Evolutionary conservation across 208 protist species (phyloP), one percentile per base, ranked within the genome.

Genomic region (Herpetomonas samuelpessoai): DNA sequence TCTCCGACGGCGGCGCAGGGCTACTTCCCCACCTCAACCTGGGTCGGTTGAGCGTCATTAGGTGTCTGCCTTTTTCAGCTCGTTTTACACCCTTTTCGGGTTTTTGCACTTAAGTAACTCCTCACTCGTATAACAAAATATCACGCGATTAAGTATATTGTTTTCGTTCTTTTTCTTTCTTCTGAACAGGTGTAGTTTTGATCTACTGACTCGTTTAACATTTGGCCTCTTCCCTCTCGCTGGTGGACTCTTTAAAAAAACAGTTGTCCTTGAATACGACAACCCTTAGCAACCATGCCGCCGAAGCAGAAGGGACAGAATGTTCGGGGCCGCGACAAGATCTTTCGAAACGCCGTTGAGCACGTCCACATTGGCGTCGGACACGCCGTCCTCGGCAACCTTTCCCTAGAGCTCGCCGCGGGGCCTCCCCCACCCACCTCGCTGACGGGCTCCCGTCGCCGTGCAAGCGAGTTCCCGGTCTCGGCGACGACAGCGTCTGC

Each of bases 341-440:
- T 95, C 22, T 96, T 96, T 50, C 80, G 83, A n/a, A 65, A 91
- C 39, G 90, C 90, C 0, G 83, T 96, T 6, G 81, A 96, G 74
- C 73, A 93, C 49, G 90, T 96, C n/a, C 86, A 88, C 44, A 74
- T 96, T 10, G 85, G 90, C 16, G 73, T 96, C 4, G 90, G 90
- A 0, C 83, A 96, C 73, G 76, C 72, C 44, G 81, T 92, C 12
- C 68, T 96, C 7, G 87, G 90, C 26, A 83, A 81, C 55, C 60
- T 96, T n/a, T 76, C 69, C 21, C 71, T 96, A 2, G 63, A 79
- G 21, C 75, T 91, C 18, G 78, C 76, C 19, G 80, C 63, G 2
- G 79, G 76, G 0, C 39, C 30, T 29, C 47, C 55, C 1, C 24
- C 31, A 47, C 30, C 16, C 31, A 28, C 58, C 50, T 12, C 12